A percentile compares a stretch with the other conserved stretches of the same genome.
These are phyloP conservation scores for Nakazawaea wickerhamii DNA, from an alignment of 805 yeast genomes.

Conservation along the genomic window DNA sequence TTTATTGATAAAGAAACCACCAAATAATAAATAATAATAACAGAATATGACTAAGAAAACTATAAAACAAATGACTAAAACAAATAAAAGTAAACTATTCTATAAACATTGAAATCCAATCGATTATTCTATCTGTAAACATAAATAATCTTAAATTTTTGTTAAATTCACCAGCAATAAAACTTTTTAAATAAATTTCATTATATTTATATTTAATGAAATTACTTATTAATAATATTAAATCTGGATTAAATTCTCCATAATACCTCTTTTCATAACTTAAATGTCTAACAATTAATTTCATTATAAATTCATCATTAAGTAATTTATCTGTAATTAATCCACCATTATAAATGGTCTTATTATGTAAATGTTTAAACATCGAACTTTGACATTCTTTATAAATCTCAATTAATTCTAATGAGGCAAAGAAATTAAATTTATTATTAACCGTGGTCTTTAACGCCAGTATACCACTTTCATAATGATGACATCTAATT, in stretches of 20 bases:
- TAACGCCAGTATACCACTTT: constrained; percentile 46
- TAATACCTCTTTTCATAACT: constrained; percentile 67
- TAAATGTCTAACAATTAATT: constrained; percentile 40
- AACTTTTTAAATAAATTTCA: constrained; percentile 32
- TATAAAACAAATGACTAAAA: background rate
- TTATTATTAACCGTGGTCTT: constrained; percentile 49
- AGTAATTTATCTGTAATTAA: constrained; percentile 16
- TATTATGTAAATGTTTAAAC: constrained; percentile 21
- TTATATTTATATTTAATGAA: constrained; percentile 35
- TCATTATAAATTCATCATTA: constrained; percentile 32
- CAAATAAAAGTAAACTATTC: background rate
- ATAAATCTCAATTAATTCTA: constrained; percentile 42
- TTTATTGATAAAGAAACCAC: background rate
- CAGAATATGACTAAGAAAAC: background rate
- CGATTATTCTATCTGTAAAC: constrained; percentile 11
- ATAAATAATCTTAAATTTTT: constrained; percentile 4
- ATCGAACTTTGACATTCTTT: constrained; percentile 16
- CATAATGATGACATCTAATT: constrained; percentile 40
- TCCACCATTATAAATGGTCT: constrained; percentile 14
- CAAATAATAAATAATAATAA: background rate
- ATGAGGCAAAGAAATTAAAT: constrained; percentile 58
- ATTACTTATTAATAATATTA: constrained; percentile 38
- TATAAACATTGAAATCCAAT: constrained; percentile 8
- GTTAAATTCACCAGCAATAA: constrained; percentile 12
- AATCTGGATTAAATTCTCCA: constrained; percentile 43